phyloP scores from a whole-genome alignment of 768 basidiomycete species.

The Polyporus arcularius region DNA sequence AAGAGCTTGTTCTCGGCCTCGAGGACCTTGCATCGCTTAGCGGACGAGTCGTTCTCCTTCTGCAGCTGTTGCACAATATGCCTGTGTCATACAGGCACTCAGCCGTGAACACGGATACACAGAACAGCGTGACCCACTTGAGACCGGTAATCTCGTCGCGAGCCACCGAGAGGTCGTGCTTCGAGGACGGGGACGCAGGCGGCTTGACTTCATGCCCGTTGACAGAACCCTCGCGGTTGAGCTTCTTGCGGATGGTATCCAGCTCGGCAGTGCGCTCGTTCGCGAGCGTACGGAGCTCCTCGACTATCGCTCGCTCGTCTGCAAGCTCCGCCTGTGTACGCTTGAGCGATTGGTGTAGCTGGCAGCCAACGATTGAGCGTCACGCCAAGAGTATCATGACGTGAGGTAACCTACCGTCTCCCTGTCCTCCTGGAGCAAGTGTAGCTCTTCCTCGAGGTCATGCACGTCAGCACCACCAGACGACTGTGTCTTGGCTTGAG shows the following conservation, averaged over 20 bases:
- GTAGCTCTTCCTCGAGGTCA: conserved; percentile 14
- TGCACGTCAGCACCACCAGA: conserved; percentile 20
- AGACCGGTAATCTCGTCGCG: conserved; percentile 79
- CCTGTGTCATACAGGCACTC: conserved; percentile 36
- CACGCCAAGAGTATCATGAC: background rate
- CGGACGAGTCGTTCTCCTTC: conserved; percentile 66
- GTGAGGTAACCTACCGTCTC: conserved; percentile 9
- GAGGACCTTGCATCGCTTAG: conserved; percentile 69
- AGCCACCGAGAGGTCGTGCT: conserved; percentile 50
- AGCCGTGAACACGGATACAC: conserved; percentile 2
- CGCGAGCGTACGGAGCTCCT: conserved; percentile 33
- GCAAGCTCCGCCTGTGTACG: conserved; percentile 32
- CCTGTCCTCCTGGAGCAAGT: conserved; percentile 16
- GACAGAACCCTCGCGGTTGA: conserved; percentile 57
- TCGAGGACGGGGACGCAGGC: conserved; percentile 37
- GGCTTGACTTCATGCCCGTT: conserved; percentile 40
- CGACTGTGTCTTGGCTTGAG: conserved; percentile 36
- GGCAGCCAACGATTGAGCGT: background rate
- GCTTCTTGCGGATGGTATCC: conserved; percentile 57
- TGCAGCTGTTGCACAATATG: conserved; percentile 89
- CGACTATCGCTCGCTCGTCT: conserved; percentile 33
- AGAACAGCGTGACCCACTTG: conserved; percentile 53
- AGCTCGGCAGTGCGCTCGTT: conserved; percentile 50
- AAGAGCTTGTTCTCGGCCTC: conserved; percentile 77
- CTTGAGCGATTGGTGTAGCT: conserved; percentile 27